A percentile compares a stretch with the other conserved stretches of the same genome.
These are phyloP conservation scores for Globisporangium middletonii DNA, from an alignment of 352 stramenopile genomes.

Conservation along the genomic window DNA sequence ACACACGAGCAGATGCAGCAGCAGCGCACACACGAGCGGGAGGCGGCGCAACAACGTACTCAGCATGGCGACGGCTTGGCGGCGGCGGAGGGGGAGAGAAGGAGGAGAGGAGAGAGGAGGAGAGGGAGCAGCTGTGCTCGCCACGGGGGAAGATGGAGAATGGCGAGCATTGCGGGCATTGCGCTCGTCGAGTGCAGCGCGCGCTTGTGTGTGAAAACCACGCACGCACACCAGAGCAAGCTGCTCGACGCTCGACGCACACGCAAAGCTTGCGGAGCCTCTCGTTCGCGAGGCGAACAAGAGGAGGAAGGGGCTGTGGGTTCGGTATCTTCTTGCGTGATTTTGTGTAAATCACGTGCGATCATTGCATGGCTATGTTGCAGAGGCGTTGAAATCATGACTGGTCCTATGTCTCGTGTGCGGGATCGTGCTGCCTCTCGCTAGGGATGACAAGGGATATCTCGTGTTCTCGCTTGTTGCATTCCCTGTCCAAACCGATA, in stretches of 20 bases:
- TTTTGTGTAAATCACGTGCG: too few relatives aligned
- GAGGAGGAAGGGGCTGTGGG: too few relatives aligned
- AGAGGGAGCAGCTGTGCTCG: background rate
- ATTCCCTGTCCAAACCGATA: too few relatives aligned
- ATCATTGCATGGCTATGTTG: too few relatives aligned
- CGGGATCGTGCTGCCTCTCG: too few relatives aligned
- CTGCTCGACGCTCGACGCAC: background rate
- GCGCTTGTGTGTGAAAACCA: background rate
- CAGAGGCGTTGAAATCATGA: too few relatives aligned
- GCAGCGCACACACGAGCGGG: background rate
- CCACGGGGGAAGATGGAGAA: slow-evolving; percentile 18
- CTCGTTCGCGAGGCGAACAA: too few relatives aligned
- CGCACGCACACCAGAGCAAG: background rate
- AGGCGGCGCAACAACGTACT: slow-evolving; percentile 19
- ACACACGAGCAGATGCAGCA: background rate
- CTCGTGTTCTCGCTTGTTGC: too few relatives aligned
- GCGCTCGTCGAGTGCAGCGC: background rate
- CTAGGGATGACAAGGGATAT: too few relatives aligned
- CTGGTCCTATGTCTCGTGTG: too few relatives aligned
- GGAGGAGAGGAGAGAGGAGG: background rate
- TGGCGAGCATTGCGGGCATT: slow-evolving; percentile 2
- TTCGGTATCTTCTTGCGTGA: too few relatives aligned
- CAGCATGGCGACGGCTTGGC: slow-evolving; percentile 16
- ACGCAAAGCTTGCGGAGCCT: too few relatives aligned
- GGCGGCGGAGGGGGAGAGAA: background rate